Evolutionary conservation across 169 alveolate genomes (phyloP).

Genomic region (Condylostoma magnum): DNA sequence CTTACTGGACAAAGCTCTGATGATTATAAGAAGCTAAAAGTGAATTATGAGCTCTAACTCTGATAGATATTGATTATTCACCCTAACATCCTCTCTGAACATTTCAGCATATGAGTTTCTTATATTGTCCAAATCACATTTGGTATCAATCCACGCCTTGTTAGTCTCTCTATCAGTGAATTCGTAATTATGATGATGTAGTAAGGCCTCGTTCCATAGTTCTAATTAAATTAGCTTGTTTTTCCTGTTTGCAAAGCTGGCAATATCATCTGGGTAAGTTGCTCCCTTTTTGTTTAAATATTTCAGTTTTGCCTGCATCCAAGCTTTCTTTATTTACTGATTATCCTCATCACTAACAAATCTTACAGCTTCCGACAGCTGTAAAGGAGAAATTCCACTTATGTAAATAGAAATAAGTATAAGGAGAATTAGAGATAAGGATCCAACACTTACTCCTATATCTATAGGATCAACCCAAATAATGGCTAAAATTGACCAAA

Average conservation of each 20-base stretch:
- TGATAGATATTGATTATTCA: conserved; percentile 28
- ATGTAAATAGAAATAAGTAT: conserved; percentile 32
- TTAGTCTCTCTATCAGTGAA: neutral
- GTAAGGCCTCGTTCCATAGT: neutral
- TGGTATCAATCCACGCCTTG: conserved; percentile 25
- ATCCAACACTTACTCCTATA: conserved; percentile 47
- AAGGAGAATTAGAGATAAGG: conserved; percentile 37
- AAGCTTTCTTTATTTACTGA: conserved; percentile 42
- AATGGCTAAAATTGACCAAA: conserved; percentile 42
- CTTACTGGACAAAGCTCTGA: conserved; percentile 19
- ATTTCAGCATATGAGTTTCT: conserved; percentile 25
- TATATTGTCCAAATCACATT: conserved; percentile 10
- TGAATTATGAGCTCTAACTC: conserved; percentile 48
- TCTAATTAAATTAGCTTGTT: conserved; percentile 20
- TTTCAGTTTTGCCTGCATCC: conserved; percentile 49
- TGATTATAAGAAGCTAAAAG: conserved; percentile 33
- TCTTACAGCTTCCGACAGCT: conserved; percentile 28
- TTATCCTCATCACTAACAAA: conserved; percentile 22
- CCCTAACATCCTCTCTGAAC: conserved; percentile 27
- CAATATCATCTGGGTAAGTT: neutral
- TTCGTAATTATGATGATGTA: neutral
- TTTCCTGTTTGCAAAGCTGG: conserved; percentile 33
- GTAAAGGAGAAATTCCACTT: conserved; percentile 28
- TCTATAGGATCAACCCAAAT: conserved; percentile 50
- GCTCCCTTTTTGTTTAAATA: conserved; percentile 37